These are phyloP conservation scores for Allomyces macrogynus DNA, from an alignment of 192 early-diverging fungal genomes.

Conservation along the genomic window DNA sequence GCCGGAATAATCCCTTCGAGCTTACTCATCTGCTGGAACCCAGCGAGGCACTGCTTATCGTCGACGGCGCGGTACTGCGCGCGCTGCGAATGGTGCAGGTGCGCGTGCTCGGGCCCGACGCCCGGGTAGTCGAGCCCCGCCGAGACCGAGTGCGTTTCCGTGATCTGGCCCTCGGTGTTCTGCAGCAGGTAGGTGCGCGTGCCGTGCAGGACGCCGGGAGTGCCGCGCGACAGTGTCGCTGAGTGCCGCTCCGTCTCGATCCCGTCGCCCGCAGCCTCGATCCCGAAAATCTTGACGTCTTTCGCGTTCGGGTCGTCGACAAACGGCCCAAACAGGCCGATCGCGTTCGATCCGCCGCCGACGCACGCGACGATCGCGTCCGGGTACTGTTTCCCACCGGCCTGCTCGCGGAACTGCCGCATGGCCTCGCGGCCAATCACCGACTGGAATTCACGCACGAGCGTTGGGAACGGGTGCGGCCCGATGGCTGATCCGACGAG, in stretches of 20 bases:
- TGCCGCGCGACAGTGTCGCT: constrained; percentile 67
- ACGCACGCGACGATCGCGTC: constrained; percentile 91
- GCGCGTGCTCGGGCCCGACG: constrained; percentile 91
- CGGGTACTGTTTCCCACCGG: constrained; percentile 47
- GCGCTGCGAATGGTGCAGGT: constrained; percentile 64
- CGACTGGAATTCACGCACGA: constrained; percentile 97
- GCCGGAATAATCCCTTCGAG: constrained; percentile 43
- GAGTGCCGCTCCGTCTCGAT: constrained; percentile 71
- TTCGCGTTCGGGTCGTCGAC: constrained; percentile 39
- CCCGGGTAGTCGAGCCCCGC: constrained; percentile 97
- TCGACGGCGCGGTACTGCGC: constrained; percentile 48
- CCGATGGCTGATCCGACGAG: constrained; percentile 93
- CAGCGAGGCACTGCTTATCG: constrained; percentile 25
- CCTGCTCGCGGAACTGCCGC: constrained; percentile 60
- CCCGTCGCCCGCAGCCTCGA: constrained; percentile 88
- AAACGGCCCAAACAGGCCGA: constrained; percentile 95
- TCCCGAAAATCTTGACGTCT: constrained; percentile 69
- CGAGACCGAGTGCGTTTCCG: constrained; percentile 81
- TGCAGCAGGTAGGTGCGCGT: constrained; percentile 89
- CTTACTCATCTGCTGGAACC: constrained; percentile 13
- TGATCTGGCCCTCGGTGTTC: constrained; percentile 89
- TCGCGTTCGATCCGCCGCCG: constrained; percentile 91
- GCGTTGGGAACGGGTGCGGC: constrained; percentile 88
- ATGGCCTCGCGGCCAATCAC: constrained; percentile 83
- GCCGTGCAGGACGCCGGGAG: constrained; percentile 85